Base-by-base conservation (phyloP, 2,329 filamentous ascomycete species). In the Aspergillus neotritici region DNA sequence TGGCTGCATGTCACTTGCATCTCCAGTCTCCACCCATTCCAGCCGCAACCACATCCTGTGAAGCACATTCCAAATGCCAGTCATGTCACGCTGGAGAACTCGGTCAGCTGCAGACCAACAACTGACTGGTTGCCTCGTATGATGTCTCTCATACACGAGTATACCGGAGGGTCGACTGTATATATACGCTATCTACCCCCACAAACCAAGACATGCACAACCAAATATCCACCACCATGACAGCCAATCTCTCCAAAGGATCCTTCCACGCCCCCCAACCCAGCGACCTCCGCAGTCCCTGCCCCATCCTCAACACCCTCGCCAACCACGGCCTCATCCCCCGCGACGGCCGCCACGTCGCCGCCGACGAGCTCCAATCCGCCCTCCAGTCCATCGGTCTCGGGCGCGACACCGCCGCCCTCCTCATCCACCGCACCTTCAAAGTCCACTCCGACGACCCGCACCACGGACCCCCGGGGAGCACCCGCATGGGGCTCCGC, bases 271-370 rank as follows among this genome's bases (percentile, higher is more conserved):
- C 40, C 8, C 37, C 42, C 5, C 34, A 31, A 7, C 16, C 45
- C 6, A 33, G 31, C 28, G 48, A 50, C 31, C 33, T 48, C 3
- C 50, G 50, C 7, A 35, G 40, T 6, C 50, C 50, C n/a, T 52
- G 50, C 10, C 50, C 50, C 0, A 37, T 48, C 8, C 29, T 52
- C 28, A 52, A 52, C 41, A 40, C 40, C n/a, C 50, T 52, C 28
- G 50, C 50, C 17, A 52, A 52, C 42, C 48, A 50, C 36, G 44
- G 46, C 15, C 31, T 41, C n/a, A 50, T 52, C 14, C 34, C 50
- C 4, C 48, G 48, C 11, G 38, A 44, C 14, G 50, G 50, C 7
- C 45, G 48, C 13, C 43, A 44, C 29, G 48, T 52, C 43, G 50
- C 50, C 6, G 34, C 40, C 5, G 21, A 25, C 5, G 32, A 50